Percentiles rank a stretch among this genome's conserved stretches.
These are phyloP conservation scores for Pseudotulostoma volvatum DNA, from an alignment of 495 filamentous ascomycete genomes.

Conservation along the genomic window DNA sequence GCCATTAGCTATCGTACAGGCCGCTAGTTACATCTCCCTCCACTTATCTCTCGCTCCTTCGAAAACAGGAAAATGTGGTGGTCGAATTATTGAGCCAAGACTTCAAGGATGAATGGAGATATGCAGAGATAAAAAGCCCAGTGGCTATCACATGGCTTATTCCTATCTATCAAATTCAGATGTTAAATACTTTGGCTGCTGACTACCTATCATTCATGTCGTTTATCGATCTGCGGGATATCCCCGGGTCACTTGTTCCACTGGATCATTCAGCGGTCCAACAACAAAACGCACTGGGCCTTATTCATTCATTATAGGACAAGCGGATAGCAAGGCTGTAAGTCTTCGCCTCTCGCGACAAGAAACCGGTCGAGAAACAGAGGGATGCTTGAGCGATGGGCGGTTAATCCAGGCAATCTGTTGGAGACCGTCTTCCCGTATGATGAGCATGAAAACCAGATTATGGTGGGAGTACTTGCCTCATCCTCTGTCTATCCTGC, in stretches of 20 bases:
- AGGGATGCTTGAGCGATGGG: slow-evolving; percentile 1
- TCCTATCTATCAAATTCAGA: slow-evolving; percentile 26
- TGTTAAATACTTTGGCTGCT: slow-evolving; percentile 14
- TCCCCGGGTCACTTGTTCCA: slow-evolving; percentile 21
- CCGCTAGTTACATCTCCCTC: slow-evolving; percentile 24
- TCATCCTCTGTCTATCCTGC: slow-evolving; percentile 9
- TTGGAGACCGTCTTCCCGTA: slow-evolving; percentile 11
- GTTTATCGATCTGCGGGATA: slow-evolving; percentile 14
- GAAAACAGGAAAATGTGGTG: slow-evolving; percentile 15
- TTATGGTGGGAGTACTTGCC: slow-evolving; percentile 16
- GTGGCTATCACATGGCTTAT: slow-evolving; percentile 32
- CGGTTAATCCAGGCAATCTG: slow-evolving; percentile 5
- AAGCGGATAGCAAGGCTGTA: slow-evolving; percentile 2
- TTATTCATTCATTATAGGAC: slow-evolving; percentile 18
- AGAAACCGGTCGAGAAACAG: slow-evolving; percentile 16
- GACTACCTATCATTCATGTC: slow-evolving; percentile 21
- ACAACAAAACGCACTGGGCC: slow-evolving; percentile 14
- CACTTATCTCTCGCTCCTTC: slow-evolving; percentile 23
- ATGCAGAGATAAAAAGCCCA: slow-evolving; percentile 21
- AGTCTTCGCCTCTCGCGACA: slow-evolving; percentile 18
- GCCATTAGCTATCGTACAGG: slow-evolving; percentile 32
- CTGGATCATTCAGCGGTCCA: slow-evolving; percentile 3
- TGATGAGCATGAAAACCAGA: slow-evolving; percentile 11
- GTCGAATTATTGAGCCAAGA: slow-evolving; percentile 21
- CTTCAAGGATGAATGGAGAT: slow-evolving; percentile 21